A percentile compares a stretch with the other conserved stretches of the same genome.
These are phyloP conservation scores for Astrothelium subdiscretum DNA, from an alignment of 495 filamentous ascomycete genomes.

Conservation along the genomic window DNA sequence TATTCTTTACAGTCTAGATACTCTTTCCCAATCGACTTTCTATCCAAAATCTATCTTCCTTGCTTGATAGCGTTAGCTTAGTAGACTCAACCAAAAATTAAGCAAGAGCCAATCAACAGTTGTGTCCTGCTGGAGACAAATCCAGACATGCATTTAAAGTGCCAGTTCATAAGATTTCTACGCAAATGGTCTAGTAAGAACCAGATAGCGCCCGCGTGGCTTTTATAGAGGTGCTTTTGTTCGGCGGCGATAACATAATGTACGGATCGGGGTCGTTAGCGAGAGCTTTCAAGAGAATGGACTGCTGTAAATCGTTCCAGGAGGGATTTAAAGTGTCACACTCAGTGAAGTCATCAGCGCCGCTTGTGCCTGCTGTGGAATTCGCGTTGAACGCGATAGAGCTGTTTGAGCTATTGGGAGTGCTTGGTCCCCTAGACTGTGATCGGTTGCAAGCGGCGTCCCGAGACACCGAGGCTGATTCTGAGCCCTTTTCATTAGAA, in stretches of 20 bases:
- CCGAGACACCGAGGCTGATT: too few species aligned
- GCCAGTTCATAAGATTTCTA: background rate
- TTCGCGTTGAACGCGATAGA: background rate
- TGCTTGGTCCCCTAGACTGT: background rate
- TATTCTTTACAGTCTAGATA: too few species aligned
- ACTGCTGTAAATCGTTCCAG: background rate
- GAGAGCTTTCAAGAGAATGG: background rate
- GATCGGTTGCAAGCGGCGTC: too few species aligned
- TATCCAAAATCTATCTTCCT: too few species aligned
- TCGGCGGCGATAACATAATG: background rate
- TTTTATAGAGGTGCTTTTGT: background rate
- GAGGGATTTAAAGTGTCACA: background rate
- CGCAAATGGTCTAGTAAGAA: background rate
- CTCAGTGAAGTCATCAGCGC: background rate
- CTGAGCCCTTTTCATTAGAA: too few species aligned
- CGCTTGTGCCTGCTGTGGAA: background rate
- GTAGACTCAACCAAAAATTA: slow-evolving; percentile 4
- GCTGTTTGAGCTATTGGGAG: background rate
- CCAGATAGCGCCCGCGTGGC: background rate
- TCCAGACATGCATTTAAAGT: background rate
- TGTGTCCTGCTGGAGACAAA: background rate
- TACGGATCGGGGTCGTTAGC: background rate
- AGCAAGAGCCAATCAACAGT: background rate
- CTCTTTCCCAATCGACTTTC: too few species aligned
- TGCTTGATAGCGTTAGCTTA: too few species aligned